Base-by-base conservation (phyloP, 2,329 filamentous ascomycete genomes). In the Colletotrichum sublineola region DNA sequence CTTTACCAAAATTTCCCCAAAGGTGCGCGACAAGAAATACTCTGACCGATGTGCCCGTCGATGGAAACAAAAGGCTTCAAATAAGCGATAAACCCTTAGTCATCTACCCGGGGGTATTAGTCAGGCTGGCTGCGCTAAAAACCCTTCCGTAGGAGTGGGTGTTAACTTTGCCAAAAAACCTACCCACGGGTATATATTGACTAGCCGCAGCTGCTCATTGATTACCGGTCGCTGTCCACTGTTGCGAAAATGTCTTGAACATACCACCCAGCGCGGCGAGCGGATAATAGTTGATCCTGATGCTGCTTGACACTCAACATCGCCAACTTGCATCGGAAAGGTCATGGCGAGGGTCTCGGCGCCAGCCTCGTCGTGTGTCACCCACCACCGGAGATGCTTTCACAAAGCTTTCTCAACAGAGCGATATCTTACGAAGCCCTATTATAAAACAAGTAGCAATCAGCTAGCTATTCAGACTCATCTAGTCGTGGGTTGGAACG, bases 291-390 rank as follows among this genome's bases (percentile, higher is more conserved):
- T 58, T 58, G 36, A 58, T 38, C n/a, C 36, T 8, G 2, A 14
- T 11, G n/a, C 20, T 9, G 14, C 24, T 14, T 8, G 5, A 58
- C 36, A 18, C 56, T 29, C 18, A 12, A 18, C n/a, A 58, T 24
- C 4, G 38, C 20, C 20, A 33, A n/a, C 9, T n/a, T 40, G 53
- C 11, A 12, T 20, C 38, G 31, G n/a, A 46, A 31, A 33, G 40
- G 29, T 46, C 40, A 61, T 46, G 40, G 57, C 40, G 40, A 61
- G 15, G 11, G 57, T 46, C 24, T 48, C 60, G 61, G 48, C 60
- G 66, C 36, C 33, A 12, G 20, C 36, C n/a, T 58, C n/a, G 18
- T 14, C 14, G 18, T 38, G 20, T 57, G 36, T 57, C n/a, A 42
- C 14, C 7, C n/a, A 11, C 15, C 38, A 15, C 8, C 6, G 18